Evolutionary conservation across 345 rosid genomes (phyloP), one percentile per base, ranked within the genome.

Genomic region (Streptanthus diversifolius): DNA sequence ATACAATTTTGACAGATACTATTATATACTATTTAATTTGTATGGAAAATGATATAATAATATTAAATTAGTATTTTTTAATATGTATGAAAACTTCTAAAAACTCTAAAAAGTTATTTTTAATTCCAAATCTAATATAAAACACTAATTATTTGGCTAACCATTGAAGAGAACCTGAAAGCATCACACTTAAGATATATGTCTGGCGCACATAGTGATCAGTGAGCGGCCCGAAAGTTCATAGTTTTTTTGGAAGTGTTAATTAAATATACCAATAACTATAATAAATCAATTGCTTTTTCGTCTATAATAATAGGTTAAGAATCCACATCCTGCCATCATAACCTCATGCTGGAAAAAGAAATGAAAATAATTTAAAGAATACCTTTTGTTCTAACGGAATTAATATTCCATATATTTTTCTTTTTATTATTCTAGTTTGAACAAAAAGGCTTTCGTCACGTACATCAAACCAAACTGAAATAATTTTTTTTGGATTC

Each of bases 251-350:
- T 29, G 14, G 19, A 57, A 9, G 44, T 74, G 13, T 66, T 56
- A 29, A 27, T 57, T 57, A 17, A 6, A 21, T 17, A 8, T 13
- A 5, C 9, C 33, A 17, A 54, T 53, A 30, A 30, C n/a, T 62
- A 9, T 35, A 24, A 5, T 35, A 29, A 49, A 49, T 9, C 43
- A n/a, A 15, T 9, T 1, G 7, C 0, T 15, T n/a, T 43, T 32
- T 33, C 4, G 35, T 37, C 8, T 18, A 69, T 17, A 2, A 32
- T 29, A 64, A 27, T 62, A 56, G 1, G 52, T 21, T 19, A 29
- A 74, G 18, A 67, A 51, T 60, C 72, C 79, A 75, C 79, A 52
- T 33, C 63, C 13, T 41, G 69, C 40, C 69, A 75, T 75, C 79
- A 75, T 75, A 53, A 60, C 69, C 33, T 68, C 79, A 51, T 68